phyloP scores from a whole-genome alignment of 2,329 filamentous ascomycete genomes.

The Penicillium glabrum region DNA sequence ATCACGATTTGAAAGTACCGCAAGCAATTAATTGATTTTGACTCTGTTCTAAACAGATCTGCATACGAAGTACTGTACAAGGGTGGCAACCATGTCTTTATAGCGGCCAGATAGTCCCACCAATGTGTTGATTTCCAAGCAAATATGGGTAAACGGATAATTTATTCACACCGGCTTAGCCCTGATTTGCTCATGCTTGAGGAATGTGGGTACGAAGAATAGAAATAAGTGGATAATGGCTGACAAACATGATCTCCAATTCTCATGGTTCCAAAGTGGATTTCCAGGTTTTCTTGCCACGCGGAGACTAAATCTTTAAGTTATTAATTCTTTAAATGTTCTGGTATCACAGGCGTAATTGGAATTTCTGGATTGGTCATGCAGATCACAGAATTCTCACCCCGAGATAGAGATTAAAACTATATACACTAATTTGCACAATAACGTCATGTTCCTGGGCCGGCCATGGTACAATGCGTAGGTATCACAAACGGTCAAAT shows the following conservation, averaged over 20 bases:
- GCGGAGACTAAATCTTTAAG: not conserved
- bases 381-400: not conserved
- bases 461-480: not conserved
- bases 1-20: not conserved
- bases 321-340: too few relatives aligned
- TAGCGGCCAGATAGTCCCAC: not conserved
- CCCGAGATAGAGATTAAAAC: not conserved
- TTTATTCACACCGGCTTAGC: not conserved
- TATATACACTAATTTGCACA: not conserved
- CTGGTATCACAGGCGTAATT: too few relatives aligned
- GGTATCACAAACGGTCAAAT: conserved; percentile 2
- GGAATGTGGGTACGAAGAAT: not conserved
- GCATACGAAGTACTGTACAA: not conserved
- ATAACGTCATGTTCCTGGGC: not conserved
- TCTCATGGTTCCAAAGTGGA: not conserved
- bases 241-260: not conserved
- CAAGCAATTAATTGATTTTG: not conserved
- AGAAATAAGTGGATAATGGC: not conserved
- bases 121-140: not conserved
- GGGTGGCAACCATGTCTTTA: not conserved
- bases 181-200: not conserved
- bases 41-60: not conserved
- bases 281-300: not conserved
- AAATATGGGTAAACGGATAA: not conserved
- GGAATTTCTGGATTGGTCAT: not conserved